phyloP scores from a whole-genome alignment of 495 filamentous ascomycete genomes.

The Tirmania nivea region DNA sequence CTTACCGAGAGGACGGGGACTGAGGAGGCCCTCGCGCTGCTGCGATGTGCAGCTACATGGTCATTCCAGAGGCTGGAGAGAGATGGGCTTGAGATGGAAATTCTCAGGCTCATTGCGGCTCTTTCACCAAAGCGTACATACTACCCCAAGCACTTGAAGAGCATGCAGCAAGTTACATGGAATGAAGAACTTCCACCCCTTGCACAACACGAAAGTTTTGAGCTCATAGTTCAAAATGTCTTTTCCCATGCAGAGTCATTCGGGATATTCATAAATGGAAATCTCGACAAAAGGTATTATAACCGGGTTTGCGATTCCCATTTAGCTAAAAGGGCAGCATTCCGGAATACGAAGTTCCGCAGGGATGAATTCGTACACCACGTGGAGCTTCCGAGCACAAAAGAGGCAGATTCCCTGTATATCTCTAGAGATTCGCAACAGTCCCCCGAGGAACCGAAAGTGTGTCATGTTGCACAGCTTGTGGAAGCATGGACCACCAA shows the following conservation, averaged over 20 bases:
- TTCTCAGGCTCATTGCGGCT: constrained; percentile 26
- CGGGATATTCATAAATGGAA: not conserved
- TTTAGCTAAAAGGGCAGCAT: not conserved
- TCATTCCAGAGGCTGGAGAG: constrained; percentile 28
- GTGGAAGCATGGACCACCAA: not conserved
- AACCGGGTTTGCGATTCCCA: not conserved
- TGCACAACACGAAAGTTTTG: not conserved
- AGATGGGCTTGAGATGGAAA: constrained; percentile 17
- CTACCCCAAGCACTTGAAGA: constrained; percentile 32
- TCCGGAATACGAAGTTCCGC: not conserved
- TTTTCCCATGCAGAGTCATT: not conserved
- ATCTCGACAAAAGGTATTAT: not conserved
- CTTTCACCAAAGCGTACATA: constrained; percentile 32
- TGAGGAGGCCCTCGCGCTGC: constrained; percentile 33
- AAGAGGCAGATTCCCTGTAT: not conserved
- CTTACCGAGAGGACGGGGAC: constrained; percentile 38
- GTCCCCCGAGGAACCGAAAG: constrained; percentile 1
- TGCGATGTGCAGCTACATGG: constrained; percentile 27
- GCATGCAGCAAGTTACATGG: constrained; percentile 32
- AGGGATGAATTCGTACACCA: too few relatives aligned
- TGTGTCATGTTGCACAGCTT: constrained; percentile 1
- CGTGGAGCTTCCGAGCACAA: not conserved
- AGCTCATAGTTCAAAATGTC: not conserved
- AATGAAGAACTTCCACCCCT: not conserved
- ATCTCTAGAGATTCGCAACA: not conserved